phyloP scores from a whole-genome alignment of 2,329 filamentous ascomycete genomes.

The Diaporthe ampelina region DNA sequence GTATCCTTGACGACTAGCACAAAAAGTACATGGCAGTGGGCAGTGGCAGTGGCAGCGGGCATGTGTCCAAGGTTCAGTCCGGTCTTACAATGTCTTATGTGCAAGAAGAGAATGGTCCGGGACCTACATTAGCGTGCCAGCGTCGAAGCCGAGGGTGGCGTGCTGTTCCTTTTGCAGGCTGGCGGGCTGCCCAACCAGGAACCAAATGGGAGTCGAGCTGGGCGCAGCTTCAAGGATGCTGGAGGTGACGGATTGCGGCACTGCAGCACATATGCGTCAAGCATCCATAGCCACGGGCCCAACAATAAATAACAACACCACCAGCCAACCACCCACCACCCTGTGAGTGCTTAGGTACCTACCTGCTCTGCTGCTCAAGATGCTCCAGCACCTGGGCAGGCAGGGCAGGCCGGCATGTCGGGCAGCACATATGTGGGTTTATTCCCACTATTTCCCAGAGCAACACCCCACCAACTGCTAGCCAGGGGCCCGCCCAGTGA shows the following conservation, averaged over 20 bases:
- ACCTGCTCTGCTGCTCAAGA: too few species aligned
- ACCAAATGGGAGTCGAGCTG: constrained; percentile 19
- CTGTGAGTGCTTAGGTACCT: background rate
- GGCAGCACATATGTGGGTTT: constrained; percentile 24
- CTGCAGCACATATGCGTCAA: constrained; percentile 8
- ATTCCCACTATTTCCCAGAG: constrained; percentile 32
- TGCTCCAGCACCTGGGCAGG: background rate
- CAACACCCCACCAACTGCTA: constrained; percentile 11
- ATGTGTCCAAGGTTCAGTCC: constrained; percentile 15
- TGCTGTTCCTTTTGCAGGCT: constrained; percentile 31
- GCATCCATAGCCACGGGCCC: background rate
- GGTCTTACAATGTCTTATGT: constrained; percentile 33
- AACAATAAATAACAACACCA: constrained; percentile 15
- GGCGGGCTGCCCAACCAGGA: constrained; percentile 29
- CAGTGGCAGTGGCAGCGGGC: constrained; percentile 25
- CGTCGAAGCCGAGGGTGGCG: constrained; percentile 21
- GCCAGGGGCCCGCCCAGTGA: constrained; percentile 15
- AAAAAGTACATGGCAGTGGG: constrained; percentile 31
- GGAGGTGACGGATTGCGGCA: constrained; percentile 34
- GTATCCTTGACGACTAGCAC: constrained; percentile 29
- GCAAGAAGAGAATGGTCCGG: constrained; percentile 32
- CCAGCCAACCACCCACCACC: background rate
- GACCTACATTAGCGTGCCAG: constrained; percentile 41
- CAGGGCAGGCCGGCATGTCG: constrained; percentile 17
- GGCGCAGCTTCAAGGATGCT: constrained; percentile 25